Evolutionary conservation across 306 rosid species (phyloP), one percentile per base, ranked within the genome.

Genomic region (Cicer pinnatifidum): DNA sequence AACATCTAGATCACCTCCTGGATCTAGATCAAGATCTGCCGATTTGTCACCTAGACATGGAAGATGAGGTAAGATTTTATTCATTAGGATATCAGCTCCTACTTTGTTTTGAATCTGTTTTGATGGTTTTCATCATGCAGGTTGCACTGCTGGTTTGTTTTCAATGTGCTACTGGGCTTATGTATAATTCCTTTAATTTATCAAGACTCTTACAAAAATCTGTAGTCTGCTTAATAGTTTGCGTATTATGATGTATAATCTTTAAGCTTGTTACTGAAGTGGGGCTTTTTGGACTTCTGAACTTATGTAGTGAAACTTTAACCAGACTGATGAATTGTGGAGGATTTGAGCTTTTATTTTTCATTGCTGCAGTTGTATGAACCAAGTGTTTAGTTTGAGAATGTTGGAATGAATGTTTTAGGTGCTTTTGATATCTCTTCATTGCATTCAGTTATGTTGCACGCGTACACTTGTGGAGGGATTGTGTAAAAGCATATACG

Each of bases 1-100:
- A 80, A 84, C 71, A 63, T 94, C 96, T 17, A 83, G 93, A 58
- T 91, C 97, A n/a, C 98, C 97, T 39, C 65, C 85, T n/a, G 88
- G 97, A 39, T 89, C 98, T 20, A 86, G 96, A 76, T 89, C 91
- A 75, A 84, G 96, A 61, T 89, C 96, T 54, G 80, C 87, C 1
- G 96, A 89, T 43, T 64, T 83, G 65, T 92, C 93, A 12, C 97
- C 97, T 20, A 79, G 90, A 62, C 96, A 78, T 67, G 84, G 89
- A 78, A 79, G 96, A 86, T 85, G 76, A 85, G 81, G 88, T 84
- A 66, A 4, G 52, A 41, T 58, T 77, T 69, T 41, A 16, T 68
- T 9, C 12, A 33, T 51, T 50, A 50, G 33, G 7, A 43, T 17
- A 43, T 41, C 53, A 3, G 35, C 19, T 69, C 44, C 35, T 13